A percentile compares a stretch with the other conserved stretches of the same genome.
These are phyloP conservation scores for Apiotrichum siamense DNA, from an alignment of 1,284 basidiomycete genomes.

Conservation along the genomic window DNA sequence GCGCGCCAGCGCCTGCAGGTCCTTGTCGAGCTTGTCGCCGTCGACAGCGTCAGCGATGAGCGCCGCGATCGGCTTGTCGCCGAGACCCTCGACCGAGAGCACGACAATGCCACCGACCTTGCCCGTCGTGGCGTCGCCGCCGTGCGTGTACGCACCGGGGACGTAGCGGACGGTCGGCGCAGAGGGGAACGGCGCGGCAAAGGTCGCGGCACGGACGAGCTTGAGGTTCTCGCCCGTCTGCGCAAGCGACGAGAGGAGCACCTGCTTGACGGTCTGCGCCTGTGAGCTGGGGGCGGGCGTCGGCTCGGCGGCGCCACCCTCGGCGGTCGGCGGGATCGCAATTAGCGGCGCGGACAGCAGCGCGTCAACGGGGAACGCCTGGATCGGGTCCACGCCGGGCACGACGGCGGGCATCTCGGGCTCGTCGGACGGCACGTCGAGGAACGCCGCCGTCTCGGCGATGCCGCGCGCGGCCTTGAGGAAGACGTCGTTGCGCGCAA, in stretches of 20 bases:
- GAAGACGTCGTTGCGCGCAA: slow-evolving; percentile 81
- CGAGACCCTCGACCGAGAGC: slow-evolving; percentile 52
- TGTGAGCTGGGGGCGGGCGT: slow-evolving; percentile 21
- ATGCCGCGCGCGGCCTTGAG: slow-evolving; percentile 69
- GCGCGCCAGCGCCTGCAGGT: slow-evolving; percentile 64
- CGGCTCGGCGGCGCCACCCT: slow-evolving; percentile 12
- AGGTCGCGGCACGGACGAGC: slow-evolving; percentile 64
- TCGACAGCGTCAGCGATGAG: slow-evolving; percentile 39
- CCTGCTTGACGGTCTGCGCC: slow-evolving; percentile 58
- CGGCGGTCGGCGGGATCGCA: slow-evolving; percentile 49
- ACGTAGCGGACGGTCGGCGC: slow-evolving; percentile 54
- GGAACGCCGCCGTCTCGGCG: slow-evolving; percentile 77
- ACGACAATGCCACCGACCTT: slow-evolving; percentile 66
- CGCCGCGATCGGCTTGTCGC: slow-evolving; percentile 35
- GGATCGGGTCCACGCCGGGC: slow-evolving; percentile 33
- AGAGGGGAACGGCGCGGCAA: slow-evolving; percentile 58
- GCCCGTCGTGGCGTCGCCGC: slow-evolving; percentile 56
- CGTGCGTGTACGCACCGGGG: slow-evolving; percentile 75
- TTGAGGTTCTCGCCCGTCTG: slow-evolving; percentile 87
- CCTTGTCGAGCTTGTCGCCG: slow-evolving; percentile 48
- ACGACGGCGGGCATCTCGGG: slow-evolving; percentile 17
- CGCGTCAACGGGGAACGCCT: slow-evolving; percentile 51
- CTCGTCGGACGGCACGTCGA: slow-evolving; percentile 53
- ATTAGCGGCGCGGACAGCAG: slow-evolving; percentile 65
- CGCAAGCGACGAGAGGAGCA: slow-evolving; percentile 72